phyloP scores from a whole-genome alignment of 1,284 basidiomycete species.

The Grifola frondosa region DNA sequence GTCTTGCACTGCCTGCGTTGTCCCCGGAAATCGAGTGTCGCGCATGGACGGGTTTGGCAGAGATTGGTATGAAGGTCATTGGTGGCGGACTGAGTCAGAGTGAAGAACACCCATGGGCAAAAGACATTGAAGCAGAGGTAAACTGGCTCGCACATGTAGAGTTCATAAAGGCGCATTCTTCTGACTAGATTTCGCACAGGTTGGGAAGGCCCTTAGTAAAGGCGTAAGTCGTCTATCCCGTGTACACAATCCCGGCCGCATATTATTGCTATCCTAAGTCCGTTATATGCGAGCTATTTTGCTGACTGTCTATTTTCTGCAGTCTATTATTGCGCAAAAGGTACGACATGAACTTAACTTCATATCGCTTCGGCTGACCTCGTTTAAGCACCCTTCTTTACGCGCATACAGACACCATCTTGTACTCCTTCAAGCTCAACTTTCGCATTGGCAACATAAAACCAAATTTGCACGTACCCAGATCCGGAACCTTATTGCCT shows the following conservation, averaged over 20 bases:
- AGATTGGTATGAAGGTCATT: conserved; percentile 59
- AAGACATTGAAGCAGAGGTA: conserved; percentile 54
- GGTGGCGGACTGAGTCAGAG: conserved; percentile 42
- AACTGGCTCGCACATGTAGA: too few relatives aligned
- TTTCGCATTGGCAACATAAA: conserved; percentile 54
- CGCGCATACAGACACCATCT: conserved; percentile 57
- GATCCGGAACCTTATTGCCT: conserved; percentile 52
- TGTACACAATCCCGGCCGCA: too few relatives aligned
- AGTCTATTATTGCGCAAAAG: conserved; percentile 66
- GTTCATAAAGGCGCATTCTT: too few relatives aligned
- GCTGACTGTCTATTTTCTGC: background rate
- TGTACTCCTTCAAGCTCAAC: conserved; percentile 56
- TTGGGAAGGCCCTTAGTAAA: conserved; percentile 50
- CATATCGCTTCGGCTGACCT: background rate
- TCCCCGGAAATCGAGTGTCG: conserved; percentile 62
- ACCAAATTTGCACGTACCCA: conserved; percentile 55
- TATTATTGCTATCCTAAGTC: background rate
- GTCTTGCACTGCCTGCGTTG: conserved; percentile 48
- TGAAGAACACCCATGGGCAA: conserved; percentile 43
- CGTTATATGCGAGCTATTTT: background rate
- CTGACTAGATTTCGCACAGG: conserved; percentile 32
- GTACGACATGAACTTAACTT: conserved; percentile 31
- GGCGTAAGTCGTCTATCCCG: conserved; percentile 37
- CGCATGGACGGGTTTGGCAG: conserved; percentile 65
- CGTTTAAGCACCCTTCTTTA: conserved; percentile 56